phyloP scores from a whole-genome alignment of 2,329 filamentous ascomycete species.

The Talaromyces sp. region DNA sequence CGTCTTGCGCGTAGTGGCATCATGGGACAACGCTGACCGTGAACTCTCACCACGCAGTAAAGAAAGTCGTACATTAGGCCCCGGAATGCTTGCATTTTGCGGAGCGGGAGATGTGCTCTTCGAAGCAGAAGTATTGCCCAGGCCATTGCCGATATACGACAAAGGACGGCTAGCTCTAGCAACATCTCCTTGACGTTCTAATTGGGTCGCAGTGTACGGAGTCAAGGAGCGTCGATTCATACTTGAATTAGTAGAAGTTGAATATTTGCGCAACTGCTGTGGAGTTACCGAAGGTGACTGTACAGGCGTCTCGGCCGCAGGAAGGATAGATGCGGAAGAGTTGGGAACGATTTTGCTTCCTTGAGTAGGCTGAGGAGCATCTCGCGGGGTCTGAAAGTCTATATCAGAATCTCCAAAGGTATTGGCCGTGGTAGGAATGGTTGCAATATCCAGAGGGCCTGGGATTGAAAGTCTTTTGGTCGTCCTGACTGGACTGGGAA shows the following conservation, averaged over 20 bases:
- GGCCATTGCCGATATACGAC: neutral
- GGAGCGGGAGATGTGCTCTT: constrained; percentile 27
- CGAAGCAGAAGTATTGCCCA: neutral
- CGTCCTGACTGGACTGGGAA: constrained; percentile 13
- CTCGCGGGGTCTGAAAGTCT: constrained; percentile 18
- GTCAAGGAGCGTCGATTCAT: constrained; percentile 23
- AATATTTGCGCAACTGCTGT: constrained; percentile 17
- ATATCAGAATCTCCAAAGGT: constrained; percentile 20
- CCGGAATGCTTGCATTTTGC: constrained; percentile 40
- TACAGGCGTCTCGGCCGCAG: neutral
- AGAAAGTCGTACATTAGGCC: constrained; percentile 25
- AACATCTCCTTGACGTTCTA: constrained; percentile 9
- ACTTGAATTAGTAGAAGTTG: constrained; percentile 17
- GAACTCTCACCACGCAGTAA: constrained; percentile 1
- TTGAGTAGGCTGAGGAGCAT: constrained; percentile 20
- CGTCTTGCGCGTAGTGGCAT: neutral
- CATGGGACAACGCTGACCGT: neutral
- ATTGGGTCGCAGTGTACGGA: constrained; percentile 14
- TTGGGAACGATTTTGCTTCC: constrained; percentile 20
- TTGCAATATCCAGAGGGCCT: constrained; percentile 19
- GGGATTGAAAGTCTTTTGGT: constrained; percentile 19
- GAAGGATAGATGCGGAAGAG: constrained; percentile 3
- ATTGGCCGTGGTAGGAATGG: constrained; percentile 18
- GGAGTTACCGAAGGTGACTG: constrained; percentile 13
- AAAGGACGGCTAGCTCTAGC: constrained; percentile 5